A percentile compares a stretch with the other conserved stretches of the same genome.
These are phyloP conservation scores for Conoideocrella luteorostrata DNA, from an alignment of 2,329 filamentous ascomycete species.

Conservation along the genomic window DNA sequence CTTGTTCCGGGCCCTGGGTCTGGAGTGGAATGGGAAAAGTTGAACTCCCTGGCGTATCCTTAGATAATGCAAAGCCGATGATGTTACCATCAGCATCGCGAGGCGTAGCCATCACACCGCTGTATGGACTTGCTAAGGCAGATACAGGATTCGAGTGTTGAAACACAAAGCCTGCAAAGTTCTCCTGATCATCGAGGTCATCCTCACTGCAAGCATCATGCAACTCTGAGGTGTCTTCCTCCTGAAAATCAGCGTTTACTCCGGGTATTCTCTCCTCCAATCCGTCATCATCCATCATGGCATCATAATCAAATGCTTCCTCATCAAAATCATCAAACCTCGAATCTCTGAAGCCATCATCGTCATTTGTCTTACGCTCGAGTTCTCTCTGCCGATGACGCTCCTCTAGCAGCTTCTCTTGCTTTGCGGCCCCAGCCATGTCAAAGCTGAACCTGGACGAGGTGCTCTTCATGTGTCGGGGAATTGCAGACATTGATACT, in stretches of 20 bases:
- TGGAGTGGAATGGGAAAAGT: constrained; percentile 9
- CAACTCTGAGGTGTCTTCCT: neutral
- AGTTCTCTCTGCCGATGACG: constrained; percentile 61
- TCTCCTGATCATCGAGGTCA: constrained; percentile 52
- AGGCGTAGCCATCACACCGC: constrained; percentile 43
- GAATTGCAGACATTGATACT: constrained; percentile 44
- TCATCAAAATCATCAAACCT: constrained; percentile 58
- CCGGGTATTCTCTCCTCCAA: constrained; percentile 62
- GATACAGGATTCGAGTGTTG: constrained; percentile 48
- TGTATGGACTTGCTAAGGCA: constrained; percentile 42
- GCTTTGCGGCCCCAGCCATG: constrained; percentile 62
- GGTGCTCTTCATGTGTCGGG: constrained; percentile 66
- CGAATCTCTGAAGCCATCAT: constrained; percentile 39
- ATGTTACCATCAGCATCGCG: constrained; percentile 47
- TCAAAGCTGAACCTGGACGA: constrained; percentile 79
- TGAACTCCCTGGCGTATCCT: constrained; percentile 31
- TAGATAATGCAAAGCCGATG: constrained; percentile 51
- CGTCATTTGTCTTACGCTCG: constrained; percentile 45
- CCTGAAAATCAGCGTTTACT: constrained; percentile 28
- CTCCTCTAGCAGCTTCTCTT: constrained; percentile 66
- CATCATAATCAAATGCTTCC: constrained; percentile 54
- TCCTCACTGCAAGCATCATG: constrained; percentile 18
- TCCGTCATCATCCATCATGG: constrained; percentile 59
- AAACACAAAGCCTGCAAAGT: constrained; percentile 55
- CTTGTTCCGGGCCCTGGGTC: neutral